phyloP scores from a whole-genome alignment of 1,284 basidiomycete genomes.

The Papiliotrema flavescens region DNA sequence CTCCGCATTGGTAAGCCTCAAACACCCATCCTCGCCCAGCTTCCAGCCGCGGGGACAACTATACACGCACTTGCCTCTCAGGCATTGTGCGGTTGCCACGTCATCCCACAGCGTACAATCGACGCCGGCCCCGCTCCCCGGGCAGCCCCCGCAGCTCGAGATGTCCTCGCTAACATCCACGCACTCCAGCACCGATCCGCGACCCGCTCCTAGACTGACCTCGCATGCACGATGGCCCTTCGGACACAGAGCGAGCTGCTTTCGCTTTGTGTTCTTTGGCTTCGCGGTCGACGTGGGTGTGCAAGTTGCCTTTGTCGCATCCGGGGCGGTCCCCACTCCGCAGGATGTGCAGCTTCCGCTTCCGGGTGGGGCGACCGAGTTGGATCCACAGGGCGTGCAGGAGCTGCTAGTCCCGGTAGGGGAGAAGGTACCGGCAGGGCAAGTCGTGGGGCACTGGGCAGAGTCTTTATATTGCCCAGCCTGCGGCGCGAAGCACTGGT shows the following conservation, averaged over 20 bases:
- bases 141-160: conserved; percentile 3
- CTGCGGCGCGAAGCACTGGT: not conserved
- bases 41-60: conserved; percentile 1
- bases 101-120: conserved; percentile 3
- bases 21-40: not conserved
- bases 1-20: not conserved
- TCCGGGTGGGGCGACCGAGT: not conserved
- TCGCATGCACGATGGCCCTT: not conserved
- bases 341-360: not conserved
- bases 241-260: not conserved
- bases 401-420: not conserved
- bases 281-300: not conserved
- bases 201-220: not conserved
- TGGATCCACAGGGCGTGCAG: not conserved
- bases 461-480: not conserved
- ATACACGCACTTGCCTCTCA: conserved; percentile 1
- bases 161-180: not conserved
- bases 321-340: not conserved
- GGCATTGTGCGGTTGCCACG: not conserved
- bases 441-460: not conserved
- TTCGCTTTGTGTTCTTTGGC: not conserved
- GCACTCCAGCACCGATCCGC: not conserved
- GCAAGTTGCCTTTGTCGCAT: conserved; percentile 2
- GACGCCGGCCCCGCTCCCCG: not conserved
- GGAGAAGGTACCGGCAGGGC: not conserved